Conservation (phyloP, 116 monocot species). For the Thalassia testudinum region DNA sequence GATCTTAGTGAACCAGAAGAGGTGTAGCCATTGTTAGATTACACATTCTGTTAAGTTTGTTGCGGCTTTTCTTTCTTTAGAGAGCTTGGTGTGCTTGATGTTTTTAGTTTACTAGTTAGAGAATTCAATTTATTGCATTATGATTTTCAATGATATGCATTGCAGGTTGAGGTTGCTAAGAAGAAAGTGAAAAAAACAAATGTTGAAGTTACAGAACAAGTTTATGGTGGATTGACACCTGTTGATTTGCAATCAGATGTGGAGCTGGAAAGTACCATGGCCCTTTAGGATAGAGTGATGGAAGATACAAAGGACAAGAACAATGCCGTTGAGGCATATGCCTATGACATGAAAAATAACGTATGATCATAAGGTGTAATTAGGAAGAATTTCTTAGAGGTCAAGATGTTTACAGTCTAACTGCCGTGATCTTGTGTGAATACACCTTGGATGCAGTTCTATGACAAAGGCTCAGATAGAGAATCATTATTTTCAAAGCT, state of each 20-base stretch:
- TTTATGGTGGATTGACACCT: slow-evolving; percentile 43
- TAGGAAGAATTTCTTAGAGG: not conserved
- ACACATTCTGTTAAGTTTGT: too few species aligned
- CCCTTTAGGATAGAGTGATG: too few species aligned
- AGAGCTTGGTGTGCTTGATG: too few species aligned
- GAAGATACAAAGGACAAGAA: slow-evolving; percentile 90
- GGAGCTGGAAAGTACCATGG: slow-evolving; percentile 82
- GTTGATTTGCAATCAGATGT: slow-evolving; percentile 51
- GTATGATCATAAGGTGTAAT: slow-evolving; percentile 8
- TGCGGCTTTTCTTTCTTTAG: too few species aligned
- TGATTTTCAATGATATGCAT: too few species aligned
- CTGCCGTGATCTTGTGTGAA: too few species aligned
- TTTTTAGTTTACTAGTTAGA: too few species aligned
- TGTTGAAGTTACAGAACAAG: slow-evolving; percentile 36
- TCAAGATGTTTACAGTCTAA: slow-evolving; percentile 2
- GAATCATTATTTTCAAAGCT: slow-evolving; percentile 49
- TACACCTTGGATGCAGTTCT: slow-evolving; percentile 49
- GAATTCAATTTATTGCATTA: too few species aligned
- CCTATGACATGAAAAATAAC: slow-evolving; percentile 89
- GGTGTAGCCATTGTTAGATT: too few species aligned
- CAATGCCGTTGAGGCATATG: slow-evolving; percentile 92
- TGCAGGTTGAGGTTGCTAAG: not conserved
- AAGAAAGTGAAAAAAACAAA: too few species aligned
- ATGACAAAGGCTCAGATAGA: slow-evolving; percentile 40
- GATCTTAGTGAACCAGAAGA: too few species aligned